Evolutionary conservation across 225 moss, liverwort and hornwort genomes (phyloP).

Genomic region (Antitrichia curtipendula): DNA sequence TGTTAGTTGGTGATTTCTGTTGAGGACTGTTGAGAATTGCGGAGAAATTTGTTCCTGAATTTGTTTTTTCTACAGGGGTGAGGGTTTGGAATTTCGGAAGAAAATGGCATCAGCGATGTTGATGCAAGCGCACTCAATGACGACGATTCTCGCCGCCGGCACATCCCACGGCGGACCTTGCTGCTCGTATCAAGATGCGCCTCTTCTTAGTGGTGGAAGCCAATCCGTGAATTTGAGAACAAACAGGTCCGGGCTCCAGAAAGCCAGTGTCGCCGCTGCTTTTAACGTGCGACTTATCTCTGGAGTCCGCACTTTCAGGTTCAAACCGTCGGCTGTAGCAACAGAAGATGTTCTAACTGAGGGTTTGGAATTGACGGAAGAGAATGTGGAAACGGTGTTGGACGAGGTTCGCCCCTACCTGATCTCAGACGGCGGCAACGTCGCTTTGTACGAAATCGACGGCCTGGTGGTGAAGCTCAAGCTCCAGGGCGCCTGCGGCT

Average conservation of each 20-base stretch:
- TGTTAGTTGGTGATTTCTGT: background rate
- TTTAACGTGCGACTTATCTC: background rate
- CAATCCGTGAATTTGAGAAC: background rate
- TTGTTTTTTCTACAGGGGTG: background rate
- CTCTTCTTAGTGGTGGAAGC: background rate
- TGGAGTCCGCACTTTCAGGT: background rate
- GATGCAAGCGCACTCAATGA: slow-evolving; percentile 10
- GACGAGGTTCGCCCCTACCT: slow-evolving; percentile 94
- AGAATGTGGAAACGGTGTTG: slow-evolving; percentile 73
- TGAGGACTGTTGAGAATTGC: background rate
- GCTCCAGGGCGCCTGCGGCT: slow-evolving; percentile 87
- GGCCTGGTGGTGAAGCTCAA: slow-evolving; percentile 84
- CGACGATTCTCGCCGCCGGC: background rate
- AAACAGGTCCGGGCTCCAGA: background rate
- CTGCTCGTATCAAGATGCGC: slow-evolving; percentile 16
- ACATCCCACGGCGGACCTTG: slow-evolving; percentile 4
- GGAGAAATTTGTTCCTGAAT: background rate
- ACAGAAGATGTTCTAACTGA: slow-evolving; percentile 56
- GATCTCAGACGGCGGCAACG: slow-evolving; percentile 94
- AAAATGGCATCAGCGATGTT: slow-evolving; percentile 18
- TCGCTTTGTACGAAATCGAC: slow-evolving; percentile 82
- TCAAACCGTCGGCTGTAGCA: slow-evolving; percentile 42
- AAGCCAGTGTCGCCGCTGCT: background rate
- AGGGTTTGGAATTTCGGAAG: background rate
- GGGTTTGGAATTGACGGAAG: slow-evolving; percentile 79